Conservation (phyloP, 2,329 filamentous ascomycete species). For the Endoconidiophora polonica region DNA sequence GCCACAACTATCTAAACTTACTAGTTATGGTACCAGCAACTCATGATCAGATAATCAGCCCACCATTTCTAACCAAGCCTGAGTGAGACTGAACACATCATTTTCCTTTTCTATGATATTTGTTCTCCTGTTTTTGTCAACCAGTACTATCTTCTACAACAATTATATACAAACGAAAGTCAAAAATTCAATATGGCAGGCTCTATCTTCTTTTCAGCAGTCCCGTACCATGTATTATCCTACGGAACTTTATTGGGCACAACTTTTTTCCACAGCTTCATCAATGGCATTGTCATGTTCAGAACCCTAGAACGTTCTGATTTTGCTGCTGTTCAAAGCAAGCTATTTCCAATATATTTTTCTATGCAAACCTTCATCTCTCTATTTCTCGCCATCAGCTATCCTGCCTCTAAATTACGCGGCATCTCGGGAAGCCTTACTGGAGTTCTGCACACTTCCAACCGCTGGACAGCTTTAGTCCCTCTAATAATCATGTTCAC, state of each 20-base stretch:
- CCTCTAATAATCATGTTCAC: conserved; percentile 55
- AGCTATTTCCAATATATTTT: conserved; percentile 81
- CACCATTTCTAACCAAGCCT: not conserved
- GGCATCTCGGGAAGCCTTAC: conserved; percentile 31
- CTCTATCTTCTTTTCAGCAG: conserved; percentile 41
- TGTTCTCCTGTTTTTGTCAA: not conserved
- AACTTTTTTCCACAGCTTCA: conserved; percentile 75
- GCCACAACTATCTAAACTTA: not conserved
- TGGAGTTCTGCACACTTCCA: conserved; percentile 42
- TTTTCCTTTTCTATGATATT: not conserved
- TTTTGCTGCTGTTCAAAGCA: conserved; percentile 66
- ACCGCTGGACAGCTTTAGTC: conserved; percentile 46
- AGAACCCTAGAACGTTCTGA: conserved; percentile 58
- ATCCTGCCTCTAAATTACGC: conserved; percentile 40
- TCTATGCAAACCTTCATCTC: conserved; percentile 63
- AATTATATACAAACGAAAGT: not conserved
- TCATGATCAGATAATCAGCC: not conserved
- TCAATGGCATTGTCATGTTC: conserved; percentile 59
- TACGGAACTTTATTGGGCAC: conserved; percentile 80
- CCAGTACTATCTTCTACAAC: not conserved
- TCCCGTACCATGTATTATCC: conserved; percentile 61
- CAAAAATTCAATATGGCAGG: not conserved
- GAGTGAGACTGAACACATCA: not conserved
- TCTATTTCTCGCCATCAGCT: conserved; percentile 58
- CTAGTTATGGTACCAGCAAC: not conserved